Percentiles rank a stretch among this genome's conserved stretches.
Evolutionary conservation across 2,329 filamentous ascomycete species (phyloP).

Genomic region (Fusarium subtropicale): DNA sequence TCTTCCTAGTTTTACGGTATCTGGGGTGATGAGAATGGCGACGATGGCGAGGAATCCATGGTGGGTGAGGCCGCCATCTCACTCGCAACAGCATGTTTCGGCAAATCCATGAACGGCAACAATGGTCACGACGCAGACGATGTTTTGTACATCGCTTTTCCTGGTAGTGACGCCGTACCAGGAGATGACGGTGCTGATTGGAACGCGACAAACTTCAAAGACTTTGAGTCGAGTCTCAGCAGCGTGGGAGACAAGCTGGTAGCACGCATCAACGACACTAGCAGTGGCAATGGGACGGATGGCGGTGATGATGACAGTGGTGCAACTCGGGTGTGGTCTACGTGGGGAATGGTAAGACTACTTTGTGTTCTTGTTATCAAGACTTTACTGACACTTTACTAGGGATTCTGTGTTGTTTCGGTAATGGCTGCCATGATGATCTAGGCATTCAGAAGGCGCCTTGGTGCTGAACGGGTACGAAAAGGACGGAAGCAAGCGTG

Average conservation of each 20-base stretch:
- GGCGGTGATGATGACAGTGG: slow-evolving; percentile 3
- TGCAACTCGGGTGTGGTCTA: slow-evolving; percentile 15
- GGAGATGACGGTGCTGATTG: slow-evolving; percentile 65
- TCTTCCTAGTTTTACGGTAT: slow-evolving; percentile 63
- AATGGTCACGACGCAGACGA: slow-evolving; percentile 67
- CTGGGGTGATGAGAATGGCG: slow-evolving; percentile 72
- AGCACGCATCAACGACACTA: slow-evolving; percentile 44
- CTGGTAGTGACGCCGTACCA: slow-evolving; percentile 66
- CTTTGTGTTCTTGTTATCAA: background rate
- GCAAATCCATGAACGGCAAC: slow-evolving; percentile 64
- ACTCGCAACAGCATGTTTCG: slow-evolving; percentile 68
- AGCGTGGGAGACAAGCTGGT: slow-evolving; percentile 64
- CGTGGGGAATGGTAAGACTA: slow-evolving; percentile 11
- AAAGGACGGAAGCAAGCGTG: background rate
- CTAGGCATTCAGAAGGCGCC: slow-evolving; percentile 30
- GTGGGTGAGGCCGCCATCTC: slow-evolving; percentile 69
- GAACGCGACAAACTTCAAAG: slow-evolving; percentile 59
- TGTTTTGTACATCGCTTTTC: slow-evolving; percentile 72
- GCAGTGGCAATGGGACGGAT: background rate
- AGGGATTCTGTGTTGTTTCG: slow-evolving; percentile 43
- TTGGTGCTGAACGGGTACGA: slow-evolving; percentile 10
- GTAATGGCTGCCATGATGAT: slow-evolving; percentile 43
- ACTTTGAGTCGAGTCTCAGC: slow-evolving; percentile 66
- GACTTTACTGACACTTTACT: slow-evolving; percentile 12
- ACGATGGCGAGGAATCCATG: slow-evolving; percentile 58